A percentile compares a stretch with the other conserved stretches of the same genome.
Conservation (phyloP, 371 early-diverging fungal genomes). For the Paramicrosporidium saccamoebae region DNA sequence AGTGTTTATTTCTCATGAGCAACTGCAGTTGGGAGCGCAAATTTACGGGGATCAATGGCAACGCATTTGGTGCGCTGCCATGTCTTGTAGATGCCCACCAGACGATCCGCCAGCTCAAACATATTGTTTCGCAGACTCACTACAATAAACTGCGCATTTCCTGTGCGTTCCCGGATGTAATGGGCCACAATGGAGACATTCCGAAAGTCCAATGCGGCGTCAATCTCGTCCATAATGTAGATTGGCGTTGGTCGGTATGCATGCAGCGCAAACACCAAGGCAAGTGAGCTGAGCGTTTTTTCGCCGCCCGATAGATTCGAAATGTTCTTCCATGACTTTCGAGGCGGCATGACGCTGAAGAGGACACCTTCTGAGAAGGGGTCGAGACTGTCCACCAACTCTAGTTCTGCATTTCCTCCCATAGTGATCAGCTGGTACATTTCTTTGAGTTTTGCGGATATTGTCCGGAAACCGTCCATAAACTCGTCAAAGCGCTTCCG, state of each 20-base stretch:
- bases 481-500: conserved; percentile 63
- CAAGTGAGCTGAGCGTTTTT: conserved; percentile 92
- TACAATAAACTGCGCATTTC: conserved; percentile 93
- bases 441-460: conserved; percentile 84
- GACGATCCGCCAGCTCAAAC: conserved; percentile 93
- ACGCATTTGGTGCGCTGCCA: conserved; percentile 54
- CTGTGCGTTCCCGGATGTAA: conserved; percentile 92
- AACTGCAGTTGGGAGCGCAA: no score
- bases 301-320: conserved; percentile 97
- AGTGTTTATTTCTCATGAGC: no score
- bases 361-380: conserved; percentile 97
- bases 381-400: conserved; percentile 94
- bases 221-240: conserved; percentile 99
- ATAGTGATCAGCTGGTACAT: conserved; percentile 99
- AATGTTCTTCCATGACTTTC: conserved; percentile 99
- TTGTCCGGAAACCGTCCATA: conserved; percentile 76
- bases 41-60: conserved; percentile 26
- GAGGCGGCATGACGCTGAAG: conserved; percentile 98
- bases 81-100: conserved; percentile 97
- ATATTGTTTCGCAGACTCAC: conserved; percentile 97
- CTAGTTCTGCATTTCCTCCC: conserved; percentile 98
- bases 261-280: conserved; percentile 97
- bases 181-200: conserved; percentile 98
- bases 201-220: conserved; percentile 97
- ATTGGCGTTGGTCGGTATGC: conserved; percentile 96